Evolutionary conservation across 2,329 filamentous ascomycete species (phyloP).

Genomic region (Dactylella cylindrospora): DNA sequence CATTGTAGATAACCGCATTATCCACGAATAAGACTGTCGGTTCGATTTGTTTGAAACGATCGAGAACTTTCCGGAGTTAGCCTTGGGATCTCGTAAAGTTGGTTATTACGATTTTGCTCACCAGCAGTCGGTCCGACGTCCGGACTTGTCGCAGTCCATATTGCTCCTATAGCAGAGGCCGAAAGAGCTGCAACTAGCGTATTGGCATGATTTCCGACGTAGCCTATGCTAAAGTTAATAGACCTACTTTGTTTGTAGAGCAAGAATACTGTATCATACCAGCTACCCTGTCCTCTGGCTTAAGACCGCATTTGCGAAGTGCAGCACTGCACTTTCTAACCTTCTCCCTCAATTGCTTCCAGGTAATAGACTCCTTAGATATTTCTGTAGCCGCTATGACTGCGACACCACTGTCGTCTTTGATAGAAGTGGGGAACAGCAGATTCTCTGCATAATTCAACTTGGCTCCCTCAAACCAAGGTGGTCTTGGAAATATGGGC

Average conservation of each 20-base stretch:
- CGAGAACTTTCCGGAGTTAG: constrained; percentile 62
- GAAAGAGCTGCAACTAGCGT: constrained; percentile 86
- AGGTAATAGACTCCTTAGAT: constrained; percentile 67
- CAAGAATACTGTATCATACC: constrained; percentile 51
- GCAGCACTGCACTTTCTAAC: constrained; percentile 72
- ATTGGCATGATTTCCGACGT: constrained; percentile 86
- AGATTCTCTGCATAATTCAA: constrained; percentile 96
- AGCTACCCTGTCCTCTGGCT: constrained; percentile 63
- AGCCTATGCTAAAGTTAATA: constrained; percentile 57
- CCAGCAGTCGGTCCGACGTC: constrained; percentile 38
- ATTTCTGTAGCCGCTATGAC: constrained; percentile 79
- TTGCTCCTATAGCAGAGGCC: constrained; percentile 75
- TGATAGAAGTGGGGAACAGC: constrained; percentile 68
- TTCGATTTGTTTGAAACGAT: constrained; percentile 80
- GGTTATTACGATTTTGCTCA: neutral
- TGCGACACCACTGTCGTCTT: constrained; percentile 65
- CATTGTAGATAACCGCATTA: constrained; percentile 87
- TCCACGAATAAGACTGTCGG: constrained; percentile 82
- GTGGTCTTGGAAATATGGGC: constrained; percentile 80
- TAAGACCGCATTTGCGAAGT: constrained; percentile 57
- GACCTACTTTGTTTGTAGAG: neutral
- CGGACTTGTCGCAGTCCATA: constrained; percentile 91
- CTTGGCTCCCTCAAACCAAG: constrained; percentile 76
- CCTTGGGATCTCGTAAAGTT: neutral
- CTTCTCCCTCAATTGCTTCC: constrained; percentile 75